A percentile compares a stretch with the other conserved stretches of the same genome.
Evolutionary conservation across 129 eudicot genomes (phyloP).

Genomic region (Saussurea involucrata): DNA sequence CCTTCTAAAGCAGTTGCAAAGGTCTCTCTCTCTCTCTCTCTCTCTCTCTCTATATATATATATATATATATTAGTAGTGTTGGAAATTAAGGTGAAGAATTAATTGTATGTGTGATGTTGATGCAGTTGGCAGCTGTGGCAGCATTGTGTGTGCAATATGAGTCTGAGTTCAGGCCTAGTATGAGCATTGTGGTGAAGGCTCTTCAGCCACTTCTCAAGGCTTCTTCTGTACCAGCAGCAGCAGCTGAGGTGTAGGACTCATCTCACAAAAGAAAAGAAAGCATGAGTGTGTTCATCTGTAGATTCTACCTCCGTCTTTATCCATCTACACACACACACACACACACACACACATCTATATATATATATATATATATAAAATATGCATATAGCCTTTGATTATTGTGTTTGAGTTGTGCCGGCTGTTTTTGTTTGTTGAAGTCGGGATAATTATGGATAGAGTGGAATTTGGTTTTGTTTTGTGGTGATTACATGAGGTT

Average conservation of each 20-base stretch:
- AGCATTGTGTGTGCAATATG: slow-evolving; percentile 72
- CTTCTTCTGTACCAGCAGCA: slow-evolving; percentile 33
- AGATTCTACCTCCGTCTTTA: slow-evolving; percentile 14
- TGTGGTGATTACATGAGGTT: slow-evolving; percentile 26
- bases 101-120: slow-evolving; percentile 1
- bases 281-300: slow-evolving; percentile 20
- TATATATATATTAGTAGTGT: neutral
- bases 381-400: slow-evolving; percentile 10
- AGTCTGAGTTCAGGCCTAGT: slow-evolving; percentile 65
- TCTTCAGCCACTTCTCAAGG: slow-evolving; percentile 58
- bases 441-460: slow-evolving; percentile 6
- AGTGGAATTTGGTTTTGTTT: slow-evolving; percentile 11
- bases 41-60: neutral
- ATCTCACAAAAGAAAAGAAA: neutral
- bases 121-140: slow-evolving; percentile 80
- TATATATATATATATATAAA: neutral
- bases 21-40: slow-evolving; percentile 46
- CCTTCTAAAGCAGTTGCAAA: slow-evolving; percentile 89
- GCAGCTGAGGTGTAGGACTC: slow-evolving; percentile 7
- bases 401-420: slow-evolving; percentile 17
- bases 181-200: slow-evolving; percentile 81
- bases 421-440: slow-evolving; percentile 2
- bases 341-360: neutral
- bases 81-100: neutral
- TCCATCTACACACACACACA: neutral